Base-by-base conservation (phyloP, 163 green algal genomes). In the Scenedesmus sp. region DNA sequence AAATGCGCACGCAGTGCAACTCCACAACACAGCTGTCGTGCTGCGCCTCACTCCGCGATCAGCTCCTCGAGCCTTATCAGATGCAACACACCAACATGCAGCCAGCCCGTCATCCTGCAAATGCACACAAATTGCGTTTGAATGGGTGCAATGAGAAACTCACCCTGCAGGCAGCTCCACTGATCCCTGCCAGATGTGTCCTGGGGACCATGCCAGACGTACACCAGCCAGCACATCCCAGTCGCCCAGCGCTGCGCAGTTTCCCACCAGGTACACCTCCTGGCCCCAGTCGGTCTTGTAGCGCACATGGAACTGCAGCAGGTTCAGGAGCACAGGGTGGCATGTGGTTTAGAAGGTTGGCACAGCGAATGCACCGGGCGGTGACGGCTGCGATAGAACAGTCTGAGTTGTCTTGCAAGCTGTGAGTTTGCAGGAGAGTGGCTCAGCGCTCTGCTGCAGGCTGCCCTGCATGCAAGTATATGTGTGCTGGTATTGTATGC, bases 261-360 rank as follows among this genome's bases (percentile, higher is more conserved):
- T 92, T 62, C 88, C 88, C 34, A 92, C 88, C 1, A 92, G 81
- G 81, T 89, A 92, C 16, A 92, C 88, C 59, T 92, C 88, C 62
- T 92, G 88, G 10, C 88, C 88, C 76, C 85, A 92, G 10, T 92
- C 88, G 54, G 20, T 66, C 88, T 92, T 92, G 88, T 92, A 92
- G 64, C 88, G 88, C 62, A 92, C 88, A 16, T 92, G 88, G 67
- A 92, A 92, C 88, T 92, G 59, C 79, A 67, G 26, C 2, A 62
- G 34, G 34, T 46, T 46, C 34, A 46, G 34, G n/a, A 74, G 62
- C 34, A 34, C 9, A 4, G 52, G 46, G 10, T 34, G 2, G 10
- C 10, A 34, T 34, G 52, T 16, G 23, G 74, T 15, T 55, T 15
- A 54, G 20, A 13, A 16, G 12, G 16, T 77, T 6, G 13, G 4